These are phyloP conservation scores for Kalmanozyma brasiliensis DNA, from an alignment of 1,284 basidiomycete genomes.

Conservation along the genomic window DNA sequence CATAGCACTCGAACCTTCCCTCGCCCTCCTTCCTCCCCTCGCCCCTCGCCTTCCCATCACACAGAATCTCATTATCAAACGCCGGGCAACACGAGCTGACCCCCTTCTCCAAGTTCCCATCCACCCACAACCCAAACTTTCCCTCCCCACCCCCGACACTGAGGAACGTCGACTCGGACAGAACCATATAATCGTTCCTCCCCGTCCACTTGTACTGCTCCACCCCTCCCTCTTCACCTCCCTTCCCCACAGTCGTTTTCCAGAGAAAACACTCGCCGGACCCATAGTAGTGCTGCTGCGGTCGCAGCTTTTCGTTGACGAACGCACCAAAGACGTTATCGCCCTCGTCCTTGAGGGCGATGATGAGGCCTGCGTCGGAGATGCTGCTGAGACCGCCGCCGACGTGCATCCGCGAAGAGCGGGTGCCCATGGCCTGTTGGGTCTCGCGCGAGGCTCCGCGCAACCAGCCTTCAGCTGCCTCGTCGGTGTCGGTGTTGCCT, in stretches of 20 bases:
- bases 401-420: constrained; percentile 22
- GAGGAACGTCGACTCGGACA: constrained; percentile 74
- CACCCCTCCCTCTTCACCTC: constrained; percentile 35
- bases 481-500: constrained; percentile 5
- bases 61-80: constrained; percentile 86
- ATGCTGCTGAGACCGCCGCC: constrained; percentile 47
- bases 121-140: constrained; percentile 81
- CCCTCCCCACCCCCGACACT: constrained; percentile 64
- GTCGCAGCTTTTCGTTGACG: constrained; percentile 61
- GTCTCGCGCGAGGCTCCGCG: constrained; percentile 52
- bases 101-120: constrained; percentile 82
- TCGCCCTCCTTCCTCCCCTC: constrained; percentile 71
- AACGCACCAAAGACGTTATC: constrained; percentile 66
- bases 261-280: constrained; percentile 60
- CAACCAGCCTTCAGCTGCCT: constrained; percentile 53
- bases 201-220: constrained; percentile 88
- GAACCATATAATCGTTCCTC: constrained; percentile 86
- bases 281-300: constrained; percentile 63
- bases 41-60: constrained; percentile 63
- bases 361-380: constrained; percentile 57
- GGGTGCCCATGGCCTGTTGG: constrained; percentile 42
- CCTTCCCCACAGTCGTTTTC: constrained; percentile 67
- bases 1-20: constrained; percentile 82
- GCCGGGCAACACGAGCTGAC: constrained; percentile 85
- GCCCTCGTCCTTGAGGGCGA: constrained; percentile 58